Percentiles rank a stretch among this genome's conserved stretches.
phyloP scores from a whole-genome alignment of 176 grass and related monocot species.

The Paspalum notatum region DNA sequence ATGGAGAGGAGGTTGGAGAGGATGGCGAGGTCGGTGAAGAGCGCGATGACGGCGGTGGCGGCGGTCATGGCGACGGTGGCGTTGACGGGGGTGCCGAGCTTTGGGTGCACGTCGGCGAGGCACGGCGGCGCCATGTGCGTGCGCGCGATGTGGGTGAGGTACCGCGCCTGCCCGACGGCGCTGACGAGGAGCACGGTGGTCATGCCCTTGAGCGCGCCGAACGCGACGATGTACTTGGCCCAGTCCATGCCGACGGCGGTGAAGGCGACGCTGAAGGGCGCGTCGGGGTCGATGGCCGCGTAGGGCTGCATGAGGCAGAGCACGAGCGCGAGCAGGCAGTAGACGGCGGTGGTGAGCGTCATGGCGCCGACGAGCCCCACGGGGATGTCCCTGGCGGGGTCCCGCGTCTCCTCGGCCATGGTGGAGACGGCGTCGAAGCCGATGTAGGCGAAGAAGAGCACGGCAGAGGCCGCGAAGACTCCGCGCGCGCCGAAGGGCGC shows the following conservation, averaged over 20 bases:
- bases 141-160: slow-evolving; percentile 67
- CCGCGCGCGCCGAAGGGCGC: slow-evolving; percentile 59
- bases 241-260: slow-evolving; percentile 60
- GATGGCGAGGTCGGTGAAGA: slow-evolving; percentile 62
- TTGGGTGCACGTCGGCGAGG: slow-evolving; percentile 46
- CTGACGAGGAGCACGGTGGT: slow-evolving; percentile 71
- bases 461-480: slow-evolving; percentile 66
- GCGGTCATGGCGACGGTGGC: slow-evolving; percentile 63
- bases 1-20: slow-evolving; percentile 70
- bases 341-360: slow-evolving; percentile 50
- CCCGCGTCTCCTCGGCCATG: slow-evolving; percentile 90
- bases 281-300: slow-evolving; percentile 36
- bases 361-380: slow-evolving; percentile 78
- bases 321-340: slow-evolving; percentile 64
- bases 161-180: slow-evolving; percentile 60
- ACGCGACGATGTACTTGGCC: slow-evolving; percentile 85
- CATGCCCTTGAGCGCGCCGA: slow-evolving; percentile 80
- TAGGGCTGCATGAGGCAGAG: slow-evolving; percentile 86
- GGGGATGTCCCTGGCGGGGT: slow-evolving; percentile 77
- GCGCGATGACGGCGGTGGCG: slow-evolving; percentile 55
- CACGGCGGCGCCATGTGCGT: slow-evolving; percentile 66
- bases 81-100: slow-evolving; percentile 50
- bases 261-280: slow-evolving; percentile 77
- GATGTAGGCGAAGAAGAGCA: slow-evolving; percentile 92
- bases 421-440: slow-evolving; percentile 91